A percentile compares a stretch with the other conserved stretches of the same genome.
phyloP scores from a whole-genome alignment of 1,139 yeast genomes.

The Debaryomyces udenii region DNA sequence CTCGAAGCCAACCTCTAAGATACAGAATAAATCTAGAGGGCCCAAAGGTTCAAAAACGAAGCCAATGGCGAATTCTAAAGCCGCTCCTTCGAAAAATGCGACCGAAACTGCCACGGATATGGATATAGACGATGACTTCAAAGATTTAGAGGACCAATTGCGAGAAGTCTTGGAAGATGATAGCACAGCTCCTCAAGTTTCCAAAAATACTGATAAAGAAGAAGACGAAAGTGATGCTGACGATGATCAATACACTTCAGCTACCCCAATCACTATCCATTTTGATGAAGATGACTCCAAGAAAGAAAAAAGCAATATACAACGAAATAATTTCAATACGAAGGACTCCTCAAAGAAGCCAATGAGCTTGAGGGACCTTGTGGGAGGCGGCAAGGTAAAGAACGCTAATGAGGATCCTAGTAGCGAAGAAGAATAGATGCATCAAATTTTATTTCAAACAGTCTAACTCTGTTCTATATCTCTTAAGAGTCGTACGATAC shows the following conservation, averaged over 20 bases:
- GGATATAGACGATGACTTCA: slow-evolving; percentile 46
- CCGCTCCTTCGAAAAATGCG: slow-evolving; percentile 1
- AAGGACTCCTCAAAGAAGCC: slow-evolving; percentile 28
- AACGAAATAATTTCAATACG: slow-evolving; percentile 11
- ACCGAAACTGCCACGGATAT: slow-evolving; percentile 7
- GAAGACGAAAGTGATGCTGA: slow-evolving; percentile 36
- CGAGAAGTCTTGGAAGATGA: slow-evolving; percentile 44
- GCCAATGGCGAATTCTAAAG: neutral
- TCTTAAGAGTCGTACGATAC: too few relatives aligned
- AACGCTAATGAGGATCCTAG: slow-evolving; percentile 31
- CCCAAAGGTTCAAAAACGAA: neutral
- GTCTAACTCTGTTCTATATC: neutral
- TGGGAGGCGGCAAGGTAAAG: slow-evolving; percentile 28
- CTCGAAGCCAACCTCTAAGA: neutral
- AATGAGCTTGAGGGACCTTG: slow-evolving; percentile 43
- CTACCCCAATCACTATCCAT: slow-evolving; percentile 23
- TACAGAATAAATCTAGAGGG: neutral
- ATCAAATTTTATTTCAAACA: neutral
- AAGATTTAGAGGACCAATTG: slow-evolving; percentile 48
- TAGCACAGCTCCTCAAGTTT: slow-evolving; percentile 12
- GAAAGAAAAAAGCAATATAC: neutral
- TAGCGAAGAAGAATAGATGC: slow-evolving; percentile 43
- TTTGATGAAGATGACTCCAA: slow-evolving; percentile 24
- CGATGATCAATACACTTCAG: slow-evolving; percentile 23
- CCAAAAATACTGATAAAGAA: slow-evolving; percentile 10